Conservation (phyloP, 2,329 filamentous ascomycete species). For the Coniochaeta sp. region DNA sequence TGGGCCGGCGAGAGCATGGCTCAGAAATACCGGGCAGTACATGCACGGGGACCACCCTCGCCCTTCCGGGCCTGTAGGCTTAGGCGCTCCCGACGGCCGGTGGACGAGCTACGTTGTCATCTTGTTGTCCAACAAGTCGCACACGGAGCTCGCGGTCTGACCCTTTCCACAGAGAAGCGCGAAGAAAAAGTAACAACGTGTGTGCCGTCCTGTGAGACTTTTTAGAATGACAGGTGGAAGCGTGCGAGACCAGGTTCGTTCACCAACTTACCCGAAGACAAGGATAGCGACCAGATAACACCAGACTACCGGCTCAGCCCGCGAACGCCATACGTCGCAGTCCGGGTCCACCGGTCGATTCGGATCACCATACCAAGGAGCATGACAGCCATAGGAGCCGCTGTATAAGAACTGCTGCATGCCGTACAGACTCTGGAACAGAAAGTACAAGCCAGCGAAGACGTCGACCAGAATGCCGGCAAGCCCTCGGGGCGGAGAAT, state of each 20-base stretch:
- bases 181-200: neutral
- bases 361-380: neutral
- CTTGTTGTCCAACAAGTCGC: neutral
- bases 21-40: too few relatives aligned
- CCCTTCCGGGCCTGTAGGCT: neutral
- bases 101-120: neutral
- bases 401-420: neutral
- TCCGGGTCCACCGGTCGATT: neutral
- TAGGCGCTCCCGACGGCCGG: too few relatives aligned
- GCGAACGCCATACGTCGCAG: neutral
- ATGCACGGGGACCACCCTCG: too few relatives aligned
- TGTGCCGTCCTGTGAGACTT: neutral
- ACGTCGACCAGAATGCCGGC: slow-evolving; percentile 2
- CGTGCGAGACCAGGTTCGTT: too few relatives aligned
- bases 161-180: neutral
- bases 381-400: neutral
- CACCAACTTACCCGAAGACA: neutral
- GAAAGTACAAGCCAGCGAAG: neutral
- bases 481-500: neutral
- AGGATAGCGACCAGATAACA: neutral
- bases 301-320: neutral
- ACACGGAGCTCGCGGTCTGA: neutral
- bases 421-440: slow-evolving; percentile 2
- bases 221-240: too few relatives aligned
- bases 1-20: too few relatives aligned